Conservation (phyloP, 495 filamentous ascomycete genomes). For the Hypoxylon fuscum region DNA sequence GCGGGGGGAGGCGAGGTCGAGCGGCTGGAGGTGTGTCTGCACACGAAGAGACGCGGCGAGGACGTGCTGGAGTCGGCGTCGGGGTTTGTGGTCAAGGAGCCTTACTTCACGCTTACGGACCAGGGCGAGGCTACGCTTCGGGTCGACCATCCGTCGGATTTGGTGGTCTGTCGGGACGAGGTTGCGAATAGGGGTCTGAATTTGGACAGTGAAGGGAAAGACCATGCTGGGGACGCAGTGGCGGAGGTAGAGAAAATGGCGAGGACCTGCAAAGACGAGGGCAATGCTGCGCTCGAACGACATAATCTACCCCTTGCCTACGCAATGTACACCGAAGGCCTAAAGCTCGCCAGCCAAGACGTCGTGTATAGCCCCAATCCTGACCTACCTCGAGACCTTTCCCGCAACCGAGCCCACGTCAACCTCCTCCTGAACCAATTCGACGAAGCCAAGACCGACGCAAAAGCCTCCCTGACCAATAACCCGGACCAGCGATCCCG, state of each 20-base stretch:
- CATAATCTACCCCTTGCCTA: constrained; percentile 40
- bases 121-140: constrained; percentile 55
- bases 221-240: neutral
- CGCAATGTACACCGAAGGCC: constrained; percentile 45
- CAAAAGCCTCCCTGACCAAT: constrained; percentile 41
- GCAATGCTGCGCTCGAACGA: constrained; percentile 46
- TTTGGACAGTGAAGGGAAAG: neutral
- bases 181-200: neutral
- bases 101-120: constrained; percentile 55
- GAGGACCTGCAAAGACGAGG: constrained; percentile 45
- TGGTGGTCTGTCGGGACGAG: constrained; percentile 33
- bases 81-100: constrained; percentile 58
- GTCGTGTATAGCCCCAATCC: neutral
- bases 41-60: constrained; percentile 40
- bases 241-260: constrained; percentile 32
- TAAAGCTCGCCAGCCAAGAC: constrained; percentile 33
- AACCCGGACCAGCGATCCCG: constrained; percentile 36
- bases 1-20: constrained; percentile 43
- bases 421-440: constrained; percentile 44
- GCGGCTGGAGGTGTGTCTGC: constrained; percentile 44
- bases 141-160: constrained; percentile 61
- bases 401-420: constrained; percentile 34
- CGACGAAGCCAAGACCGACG: constrained; percentile 48
- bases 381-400: constrained; percentile 27
- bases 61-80: constrained; percentile 44